Evolutionary conservation across 164 flowering plant genomes (phyloP).

Genomic region (Chloranthus sessilifolius): DNA sequence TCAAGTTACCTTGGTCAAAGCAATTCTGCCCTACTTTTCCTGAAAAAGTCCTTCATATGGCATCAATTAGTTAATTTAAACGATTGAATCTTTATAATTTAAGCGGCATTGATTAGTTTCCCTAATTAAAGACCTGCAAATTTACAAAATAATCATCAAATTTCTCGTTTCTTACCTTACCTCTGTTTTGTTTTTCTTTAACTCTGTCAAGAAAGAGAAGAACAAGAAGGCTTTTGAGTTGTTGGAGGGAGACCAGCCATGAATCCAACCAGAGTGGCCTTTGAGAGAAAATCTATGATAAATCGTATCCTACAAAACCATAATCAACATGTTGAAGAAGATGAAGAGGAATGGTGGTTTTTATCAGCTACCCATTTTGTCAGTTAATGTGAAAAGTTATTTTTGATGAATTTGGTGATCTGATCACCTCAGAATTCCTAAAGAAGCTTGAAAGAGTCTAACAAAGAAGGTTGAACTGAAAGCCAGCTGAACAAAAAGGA

Average conservation of each 20-base stretch:
- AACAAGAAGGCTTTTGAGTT: slow-evolving; percentile 77
- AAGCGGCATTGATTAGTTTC: too few species aligned
- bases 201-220: too few species aligned
- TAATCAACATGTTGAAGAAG: neutral
- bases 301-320: slow-evolving; percentile 63
- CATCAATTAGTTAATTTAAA: too few species aligned
- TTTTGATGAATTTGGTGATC: neutral
- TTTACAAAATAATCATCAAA: too few species aligned
- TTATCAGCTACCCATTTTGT: too few species aligned
- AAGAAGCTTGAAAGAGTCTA: slow-evolving; percentile 77
- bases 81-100: too few species aligned
- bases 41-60: too few species aligned
- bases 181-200: too few species aligned
- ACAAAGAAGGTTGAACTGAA: slow-evolving; percentile 81
- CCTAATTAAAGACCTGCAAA: too few species aligned
- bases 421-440: slow-evolving; percentile 70
- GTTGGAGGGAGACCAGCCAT: slow-evolving; percentile 96
- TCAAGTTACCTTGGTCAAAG: too few species aligned
- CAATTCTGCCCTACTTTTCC: too few species aligned
- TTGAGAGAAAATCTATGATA: slow-evolving; percentile 81
- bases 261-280: slow-evolving; percentile 78
- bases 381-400: neutral
- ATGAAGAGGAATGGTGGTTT: neutral
- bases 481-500: slow-evolving; percentile 71
- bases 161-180: too few species aligned